Evolutionary conservation across 257 asterid species (phyloP), one percentile per base, ranked within the genome.

Genomic region (Ocimum tenuiflorum): DNA sequence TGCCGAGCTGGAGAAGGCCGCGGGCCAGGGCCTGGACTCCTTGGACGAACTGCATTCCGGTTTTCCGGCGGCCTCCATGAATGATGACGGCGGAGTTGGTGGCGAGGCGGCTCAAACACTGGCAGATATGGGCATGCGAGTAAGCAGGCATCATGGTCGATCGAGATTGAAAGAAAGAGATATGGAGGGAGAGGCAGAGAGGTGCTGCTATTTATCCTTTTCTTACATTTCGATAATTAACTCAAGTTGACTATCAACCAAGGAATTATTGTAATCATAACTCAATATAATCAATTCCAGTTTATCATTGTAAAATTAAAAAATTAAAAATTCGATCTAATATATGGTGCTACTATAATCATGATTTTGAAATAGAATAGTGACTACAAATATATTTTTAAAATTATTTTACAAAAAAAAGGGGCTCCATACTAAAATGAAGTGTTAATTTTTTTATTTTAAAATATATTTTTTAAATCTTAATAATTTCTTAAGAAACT

Each of bases 51-150:
- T 89, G 95, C 81, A 76, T 67, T 59, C 98, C 96, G 10, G 85
- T 87, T 80, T 79, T 86, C 51, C 77, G 79, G 27, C 83, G 78
- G 42, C 60, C 73, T 0, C 82, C 83, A 33, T 65, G 14, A 0
- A 91, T 62, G 19, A 89, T 87, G 42, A 87, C 84, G 58, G 80
- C 49, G 65, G 85, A 73, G 73, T 78, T 75, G 65, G 85, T 73
- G 74, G 85, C 73, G 45, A 89, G 68, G 67, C 89, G 82, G 77
- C 73, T 84, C 75, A 92, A 68, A 85, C 97, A 91, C 70, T 91
- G 98, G 82, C 96, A 85, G 76, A 91, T 66, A 80, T 91, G 98
- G 35, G 94, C 85, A 20, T 82, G 80, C 1, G 89, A 81, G 82
- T 80, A 77, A 66, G 60, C 79, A n/a, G 73, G 74, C 95, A 86